Evolutionary conservation across 768 basidiomycete species (phyloP).

Genomic region (Lentinula detonsa): DNA sequence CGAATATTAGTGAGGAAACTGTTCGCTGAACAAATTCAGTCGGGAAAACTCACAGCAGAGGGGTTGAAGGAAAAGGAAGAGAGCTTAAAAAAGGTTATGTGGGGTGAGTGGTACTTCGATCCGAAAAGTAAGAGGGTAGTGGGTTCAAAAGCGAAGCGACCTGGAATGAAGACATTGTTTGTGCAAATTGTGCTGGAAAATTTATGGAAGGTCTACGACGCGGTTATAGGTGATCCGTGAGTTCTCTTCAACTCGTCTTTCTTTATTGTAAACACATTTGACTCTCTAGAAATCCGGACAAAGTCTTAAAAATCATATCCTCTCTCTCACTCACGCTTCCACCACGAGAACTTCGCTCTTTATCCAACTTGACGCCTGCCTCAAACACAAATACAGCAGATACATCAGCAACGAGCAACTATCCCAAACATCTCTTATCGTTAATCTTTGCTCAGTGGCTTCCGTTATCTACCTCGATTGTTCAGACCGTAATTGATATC

Average conservation of each 20-base stretch:
- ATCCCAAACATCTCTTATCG: constrained; percentile 75
- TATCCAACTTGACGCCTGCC: not conserved
- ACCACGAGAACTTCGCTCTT: constrained; percentile 81
- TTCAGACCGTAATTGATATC: constrained; percentile 88
- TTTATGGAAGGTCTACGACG: constrained; percentile 95
- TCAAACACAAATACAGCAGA: not conserved
- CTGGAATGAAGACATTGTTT: constrained; percentile 56
- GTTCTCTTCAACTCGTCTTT: constrained; percentile 14
- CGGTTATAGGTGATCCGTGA: constrained; percentile 81
- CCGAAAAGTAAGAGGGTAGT: constrained; percentile 90
- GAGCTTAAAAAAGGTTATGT: constrained; percentile 80
- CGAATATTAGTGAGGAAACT: constrained; percentile 88
- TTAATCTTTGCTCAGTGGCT: constrained; percentile 95
- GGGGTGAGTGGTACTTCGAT: constrained; percentile 98
- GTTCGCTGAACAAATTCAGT: not conserved
- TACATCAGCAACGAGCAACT: constrained; percentile 39
- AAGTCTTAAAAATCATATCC: constrained; percentile 80
- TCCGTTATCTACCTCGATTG: constrained; percentile 86
- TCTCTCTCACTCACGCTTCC: constrained; percentile 78
- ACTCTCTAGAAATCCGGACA: constrained; percentile 72
- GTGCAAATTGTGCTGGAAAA: constrained; percentile 98
- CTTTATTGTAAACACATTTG: constrained; percentile 3
- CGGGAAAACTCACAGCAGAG: not conserved
- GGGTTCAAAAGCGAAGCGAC: constrained; percentile 49
- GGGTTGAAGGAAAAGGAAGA: constrained; percentile 62